These are phyloP conservation scores for Cadophora malorum DNA, from an alignment of 2,329 filamentous ascomycete species.

Conservation along the genomic window DNA sequence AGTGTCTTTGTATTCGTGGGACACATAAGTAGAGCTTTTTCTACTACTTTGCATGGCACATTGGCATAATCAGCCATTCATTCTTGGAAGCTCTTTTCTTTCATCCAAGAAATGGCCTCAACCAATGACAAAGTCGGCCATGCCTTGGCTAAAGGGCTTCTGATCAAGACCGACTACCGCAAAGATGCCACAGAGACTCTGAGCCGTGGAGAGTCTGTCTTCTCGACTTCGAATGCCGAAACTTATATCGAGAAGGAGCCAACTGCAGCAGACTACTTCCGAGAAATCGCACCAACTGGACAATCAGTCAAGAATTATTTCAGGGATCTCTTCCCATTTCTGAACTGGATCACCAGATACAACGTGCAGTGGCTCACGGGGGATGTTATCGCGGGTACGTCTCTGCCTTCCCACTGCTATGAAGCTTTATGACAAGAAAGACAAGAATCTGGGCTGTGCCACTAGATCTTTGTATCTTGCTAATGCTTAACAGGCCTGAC, in stretches of 20 bases:
- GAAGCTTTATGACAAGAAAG: background rate
- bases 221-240: slow-evolving; percentile 75
- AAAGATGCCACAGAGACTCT: slow-evolving; percentile 65
- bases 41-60: slow-evolving; percentile 13
- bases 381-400: slow-evolving; percentile 84
- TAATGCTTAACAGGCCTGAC: slow-evolving; percentile 61
- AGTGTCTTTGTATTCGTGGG: slow-evolving; percentile 1
- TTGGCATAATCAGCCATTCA: slow-evolving; percentile 12
- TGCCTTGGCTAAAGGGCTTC: slow-evolving; percentile 76
- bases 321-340: slow-evolving; percentile 81
- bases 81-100: slow-evolving; percentile 3
- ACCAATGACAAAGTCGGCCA: slow-evolving; percentile 64
- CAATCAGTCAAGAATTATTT: slow-evolving; percentile 65
- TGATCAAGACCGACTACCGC: slow-evolving; percentile 79
- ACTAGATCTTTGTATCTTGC: background rate
- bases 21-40: slow-evolving; percentile 17
- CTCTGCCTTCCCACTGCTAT: background rate
- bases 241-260: slow-evolving; percentile 86
- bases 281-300: slow-evolving; percentile 64
- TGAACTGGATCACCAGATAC: slow-evolving; percentile 85
- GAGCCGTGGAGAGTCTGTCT: slow-evolving; percentile 78
- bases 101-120: slow-evolving; percentile 13
- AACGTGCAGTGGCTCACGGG: slow-evolving; percentile 89
- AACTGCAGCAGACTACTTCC: slow-evolving; percentile 75
- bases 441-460: background rate